Conservation (phyloP, 1,139 yeast genomes). For the Nematodospora anomalae region DNA sequence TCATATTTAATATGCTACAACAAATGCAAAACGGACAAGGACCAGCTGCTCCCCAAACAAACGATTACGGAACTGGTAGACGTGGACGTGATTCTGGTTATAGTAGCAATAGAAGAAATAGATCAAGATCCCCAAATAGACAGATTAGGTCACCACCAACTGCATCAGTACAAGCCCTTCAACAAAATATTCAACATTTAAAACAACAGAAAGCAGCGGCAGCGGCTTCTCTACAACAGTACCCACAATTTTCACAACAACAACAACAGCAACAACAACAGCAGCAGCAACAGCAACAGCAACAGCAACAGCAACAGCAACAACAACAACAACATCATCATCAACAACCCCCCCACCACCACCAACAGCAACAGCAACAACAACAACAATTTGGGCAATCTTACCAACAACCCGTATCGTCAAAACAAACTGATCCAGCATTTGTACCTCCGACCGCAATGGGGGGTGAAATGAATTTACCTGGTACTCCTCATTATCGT, state of each 20-base stretch:
- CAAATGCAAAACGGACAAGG: conserved; percentile 34
- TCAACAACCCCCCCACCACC: conserved; percentile 8
- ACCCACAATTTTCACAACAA: conserved; percentile 11
- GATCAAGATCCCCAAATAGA: conserved; percentile 59
- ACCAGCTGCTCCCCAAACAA: conserved; percentile 16
- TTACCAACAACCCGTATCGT: conserved; percentile 13
- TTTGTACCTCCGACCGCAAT: conserved; percentile 15
- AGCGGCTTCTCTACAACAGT: conserved; percentile 15
- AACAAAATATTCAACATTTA: conserved; percentile 13
- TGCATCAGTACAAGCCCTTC: conserved; percentile 13
- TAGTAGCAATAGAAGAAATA: conserved; percentile 42
- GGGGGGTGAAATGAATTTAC: conserved; percentile 60
- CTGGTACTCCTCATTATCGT: conserved; percentile 72
- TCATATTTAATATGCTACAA: conserved; percentile 44
- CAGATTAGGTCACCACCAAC: conserved; percentile 31
- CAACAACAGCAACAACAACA: conserved; percentile 14
- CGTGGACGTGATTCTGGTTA: conserved; percentile 39
- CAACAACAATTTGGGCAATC: too few species aligned
- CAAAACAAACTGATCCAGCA: conserved; percentile 10
- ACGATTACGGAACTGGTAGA: conserved; percentile 26
- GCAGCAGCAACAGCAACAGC: conserved; percentile 12
- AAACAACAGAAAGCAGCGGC: conserved; percentile 11
- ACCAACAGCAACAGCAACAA: too few species aligned
- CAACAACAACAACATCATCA: conserved; percentile 12
- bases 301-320: conserved; percentile 11